phyloP scores from a whole-genome alignment of 345 rosid species.

The Luvunga scandens region DNA sequence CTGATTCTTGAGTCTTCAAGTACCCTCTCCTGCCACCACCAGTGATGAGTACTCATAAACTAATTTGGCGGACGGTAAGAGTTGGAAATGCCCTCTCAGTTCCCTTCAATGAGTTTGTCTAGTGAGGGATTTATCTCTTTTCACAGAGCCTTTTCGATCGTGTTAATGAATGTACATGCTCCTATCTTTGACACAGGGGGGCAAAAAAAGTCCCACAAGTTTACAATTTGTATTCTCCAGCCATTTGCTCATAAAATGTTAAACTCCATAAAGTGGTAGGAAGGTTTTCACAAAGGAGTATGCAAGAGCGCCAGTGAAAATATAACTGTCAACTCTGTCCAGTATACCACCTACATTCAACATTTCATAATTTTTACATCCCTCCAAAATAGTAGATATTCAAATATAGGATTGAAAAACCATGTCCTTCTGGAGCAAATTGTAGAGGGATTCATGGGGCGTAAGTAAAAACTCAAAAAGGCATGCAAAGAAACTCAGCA shows the following conservation, averaged over 20 bases:
- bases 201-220: neutral
- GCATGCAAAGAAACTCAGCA: neutral
- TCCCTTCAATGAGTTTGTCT: neutral
- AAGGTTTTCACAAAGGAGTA: conserved; percentile 75
- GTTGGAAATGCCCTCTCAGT: conserved; percentile 1
- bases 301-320: conserved; percentile 91
- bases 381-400: too few relatives aligned
- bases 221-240: neutral
- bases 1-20: neutral
- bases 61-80: neutral
- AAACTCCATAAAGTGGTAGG: conserved; percentile 71
- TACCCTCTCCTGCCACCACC: neutral
- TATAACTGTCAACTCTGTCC: conserved; percentile 88
- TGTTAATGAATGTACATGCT: neutral
- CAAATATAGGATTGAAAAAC: neutral
- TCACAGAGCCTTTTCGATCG: neutral
- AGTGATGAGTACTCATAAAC: too few relatives aligned
- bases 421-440: neutral
- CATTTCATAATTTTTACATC: neutral
- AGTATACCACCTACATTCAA: conserved; percentile 70
- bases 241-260: conserved; percentile 22
- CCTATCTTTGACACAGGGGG: neutral
- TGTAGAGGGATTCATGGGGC: neutral
- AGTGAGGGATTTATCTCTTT: neutral
- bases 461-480: neutral